Base-by-base conservation (phyloP, 768 basidiomycete genomes). In the Boletellus ananas region DNA sequence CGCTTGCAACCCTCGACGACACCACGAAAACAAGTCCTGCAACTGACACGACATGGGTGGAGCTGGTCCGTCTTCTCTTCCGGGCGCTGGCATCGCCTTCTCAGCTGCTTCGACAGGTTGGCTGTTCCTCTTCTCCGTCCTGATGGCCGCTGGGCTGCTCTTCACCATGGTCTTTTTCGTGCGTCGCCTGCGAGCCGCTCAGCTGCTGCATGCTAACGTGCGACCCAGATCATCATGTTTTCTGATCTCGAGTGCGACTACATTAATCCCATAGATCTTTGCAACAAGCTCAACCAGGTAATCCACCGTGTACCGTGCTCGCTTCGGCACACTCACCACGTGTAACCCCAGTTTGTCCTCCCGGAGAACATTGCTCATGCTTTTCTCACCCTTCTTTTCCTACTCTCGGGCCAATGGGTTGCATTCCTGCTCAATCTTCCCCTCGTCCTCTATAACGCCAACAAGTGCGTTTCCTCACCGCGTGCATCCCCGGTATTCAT, bases 141-240 rank as follows among this genome's bases (percentile, higher is more conserved):
- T 98, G 47, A 84, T 92, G 83, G 88, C 94, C 59, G 95, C 94
- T 17, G 93, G 86, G 31, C 77, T 98, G 52, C 76, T 99, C 52
- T 99, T 99, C 76, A 96, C 94, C 60, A 94, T 94, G 88, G 96
- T 99, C 67, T 99, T 98, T 79, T 99, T 96, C 72, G 95, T 97
- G 63, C 71, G 92, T 86, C 39, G 34, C 34, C 3, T 20, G 9
- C 42, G 23, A 23, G 40, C 7, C 12, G n/a, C 36, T 38, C 34
- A 3, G 4, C 23, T 34, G 27, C 12, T 27, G n/a, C 14, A n/a
- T 25, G 29, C 41, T 45, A 31, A 58, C 45, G 13, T 9, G 10
- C 39, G 27, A 5, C 31, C 29, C 60, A 98, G 95, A 97, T 99
- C 64, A 98, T 99, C 77, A 98, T 97, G 95, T 98, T 98, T 78